These are phyloP conservation scores for Moringa oleifera DNA, from an alignment of 345 rosid genomes.

Conservation along the genomic window DNA sequence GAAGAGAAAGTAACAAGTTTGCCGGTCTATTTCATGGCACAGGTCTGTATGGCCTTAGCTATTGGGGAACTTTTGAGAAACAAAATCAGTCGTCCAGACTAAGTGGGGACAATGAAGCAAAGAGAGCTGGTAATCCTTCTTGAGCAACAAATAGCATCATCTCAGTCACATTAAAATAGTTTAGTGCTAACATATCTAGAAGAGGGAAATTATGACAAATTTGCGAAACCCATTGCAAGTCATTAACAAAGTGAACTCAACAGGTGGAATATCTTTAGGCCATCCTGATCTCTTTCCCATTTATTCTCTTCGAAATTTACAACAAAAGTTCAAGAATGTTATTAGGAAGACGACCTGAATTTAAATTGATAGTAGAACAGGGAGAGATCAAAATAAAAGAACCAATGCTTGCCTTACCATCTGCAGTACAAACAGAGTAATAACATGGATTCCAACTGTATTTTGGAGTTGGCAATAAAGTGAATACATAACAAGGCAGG, in stretches of 20 bases:
- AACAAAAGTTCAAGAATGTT: background rate
- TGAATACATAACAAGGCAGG: background rate
- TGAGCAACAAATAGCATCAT: too few relatives aligned
- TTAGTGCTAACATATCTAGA: too few relatives aligned
- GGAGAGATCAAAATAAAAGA: background rate
- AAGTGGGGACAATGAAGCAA: too few relatives aligned
- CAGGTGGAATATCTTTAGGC: background rate
- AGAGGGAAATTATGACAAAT: too few relatives aligned
- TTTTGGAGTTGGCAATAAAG: background rate
- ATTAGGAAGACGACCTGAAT: background rate
- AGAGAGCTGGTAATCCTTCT: too few relatives aligned
- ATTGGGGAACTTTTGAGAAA: too few relatives aligned
- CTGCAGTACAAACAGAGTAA: background rate
- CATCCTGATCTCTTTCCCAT: background rate
- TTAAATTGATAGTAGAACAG: too few relatives aligned
- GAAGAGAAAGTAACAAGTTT: too few relatives aligned
- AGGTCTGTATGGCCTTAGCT: too few relatives aligned
- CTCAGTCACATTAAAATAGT: too few relatives aligned
- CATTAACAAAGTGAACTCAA: background rate
- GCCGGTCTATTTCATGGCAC: too few relatives aligned
- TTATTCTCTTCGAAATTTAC: background rate
- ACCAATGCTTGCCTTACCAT: background rate
- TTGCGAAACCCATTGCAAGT: background rate
- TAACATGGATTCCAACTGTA: background rate
- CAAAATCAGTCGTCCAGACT: too few relatives aligned